A percentile compares a stretch with the other conserved stretches of the same genome.
Conservation (phyloP, 1,284 basidiomycete species). For the Trametes hirsuta region DNA sequence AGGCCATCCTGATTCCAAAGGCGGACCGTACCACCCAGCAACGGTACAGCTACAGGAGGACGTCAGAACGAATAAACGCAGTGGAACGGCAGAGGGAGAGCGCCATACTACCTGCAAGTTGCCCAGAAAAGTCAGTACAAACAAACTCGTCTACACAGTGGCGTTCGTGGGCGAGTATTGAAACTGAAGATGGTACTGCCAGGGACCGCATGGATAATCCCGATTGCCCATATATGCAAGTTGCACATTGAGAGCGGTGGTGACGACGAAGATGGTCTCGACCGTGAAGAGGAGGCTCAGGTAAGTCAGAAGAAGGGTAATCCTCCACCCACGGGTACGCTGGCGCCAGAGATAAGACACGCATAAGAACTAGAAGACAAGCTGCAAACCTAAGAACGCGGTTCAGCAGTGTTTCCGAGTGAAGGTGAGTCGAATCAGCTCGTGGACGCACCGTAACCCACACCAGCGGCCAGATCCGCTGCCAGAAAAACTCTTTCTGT, state of each 20-base stretch:
- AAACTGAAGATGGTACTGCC: conserved; percentile 42
- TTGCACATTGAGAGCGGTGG: conserved; percentile 36
- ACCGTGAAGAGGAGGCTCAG: conserved; percentile 42
- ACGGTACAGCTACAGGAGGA: conserved; percentile 42
- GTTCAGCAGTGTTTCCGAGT: no score
- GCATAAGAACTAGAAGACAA: conserved; percentile 42
- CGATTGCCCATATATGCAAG: conserved; percentile 47
- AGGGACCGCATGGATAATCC: conserved; percentile 43
- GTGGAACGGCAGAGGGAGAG: not conserved
- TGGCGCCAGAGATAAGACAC: conserved; percentile 42
- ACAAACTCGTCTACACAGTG: conserved; percentile 42
- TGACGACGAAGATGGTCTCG: conserved; percentile 41
- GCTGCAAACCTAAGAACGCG: conserved; percentile 37
- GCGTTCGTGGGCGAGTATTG: conserved; percentile 41
- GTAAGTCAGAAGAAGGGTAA: conserved; percentile 41
- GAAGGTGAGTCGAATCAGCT: not conserved
- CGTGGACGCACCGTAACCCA: conserved; percentile 18
- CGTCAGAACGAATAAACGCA: not conserved
- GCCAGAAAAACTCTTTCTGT: conserved; percentile 18
- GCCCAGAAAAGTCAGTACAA: conserved; percentile 37
- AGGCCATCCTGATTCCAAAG: conserved; percentile 37
- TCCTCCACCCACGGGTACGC: conserved; percentile 32
- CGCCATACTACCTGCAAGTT: conserved; percentile 41
- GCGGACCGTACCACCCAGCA: conserved; percentile 49
- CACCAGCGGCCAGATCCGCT: conserved; percentile 16